phyloP scores from a whole-genome alignment of 2,329 filamentous ascomycete species.

The Balansia obtecta region DNA sequence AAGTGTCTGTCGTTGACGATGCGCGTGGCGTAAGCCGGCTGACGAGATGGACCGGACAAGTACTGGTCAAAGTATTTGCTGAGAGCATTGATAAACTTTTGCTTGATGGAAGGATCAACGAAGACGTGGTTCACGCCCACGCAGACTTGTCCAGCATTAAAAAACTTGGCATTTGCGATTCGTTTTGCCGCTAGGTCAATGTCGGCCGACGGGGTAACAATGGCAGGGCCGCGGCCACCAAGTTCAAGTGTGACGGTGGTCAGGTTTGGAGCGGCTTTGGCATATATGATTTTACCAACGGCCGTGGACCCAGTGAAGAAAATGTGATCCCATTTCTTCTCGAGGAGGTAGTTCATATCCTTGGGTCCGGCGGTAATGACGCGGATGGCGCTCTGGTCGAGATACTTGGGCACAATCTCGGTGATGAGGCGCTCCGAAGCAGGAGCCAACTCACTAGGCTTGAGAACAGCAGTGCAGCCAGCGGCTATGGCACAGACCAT shows the following conservation, averaged over 20 bases:
- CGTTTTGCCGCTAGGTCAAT: constrained; percentile 29
- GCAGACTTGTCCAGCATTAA: constrained; percentile 25
- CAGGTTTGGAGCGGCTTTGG: constrained; percentile 30
- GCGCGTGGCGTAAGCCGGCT: constrained; percentile 10
- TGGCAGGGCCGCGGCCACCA: constrained; percentile 31
- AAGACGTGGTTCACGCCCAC: constrained; percentile 29
- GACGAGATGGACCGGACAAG: constrained; percentile 3
- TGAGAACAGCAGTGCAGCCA: constrained; percentile 27
- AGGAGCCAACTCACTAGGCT: constrained; percentile 29
- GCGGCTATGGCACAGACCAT: constrained; percentile 30
- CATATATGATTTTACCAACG: constrained; percentile 24
- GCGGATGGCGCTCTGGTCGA: constrained; percentile 25
- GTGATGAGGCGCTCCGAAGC: constrained; percentile 23
- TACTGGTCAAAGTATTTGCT: constrained; percentile 19
- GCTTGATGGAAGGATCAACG: constrained; percentile 25
- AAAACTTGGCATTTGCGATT: constrained; percentile 28
- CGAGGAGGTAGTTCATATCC: constrained; percentile 24
- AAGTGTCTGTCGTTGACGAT: constrained; percentile 32
- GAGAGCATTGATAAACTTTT: constrained; percentile 23
- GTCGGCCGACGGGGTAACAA: constrained; percentile 28
- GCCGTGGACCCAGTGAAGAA: constrained; percentile 31
- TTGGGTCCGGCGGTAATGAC: constrained; percentile 23
- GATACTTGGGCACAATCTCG: constrained; percentile 27
- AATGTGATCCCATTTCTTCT: constrained; percentile 28
- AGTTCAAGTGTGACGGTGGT: constrained; percentile 31